phyloP scores from a whole-genome alignment of 768 basidiomycete species.

The Cystofilobasidium capitatum region DNA sequence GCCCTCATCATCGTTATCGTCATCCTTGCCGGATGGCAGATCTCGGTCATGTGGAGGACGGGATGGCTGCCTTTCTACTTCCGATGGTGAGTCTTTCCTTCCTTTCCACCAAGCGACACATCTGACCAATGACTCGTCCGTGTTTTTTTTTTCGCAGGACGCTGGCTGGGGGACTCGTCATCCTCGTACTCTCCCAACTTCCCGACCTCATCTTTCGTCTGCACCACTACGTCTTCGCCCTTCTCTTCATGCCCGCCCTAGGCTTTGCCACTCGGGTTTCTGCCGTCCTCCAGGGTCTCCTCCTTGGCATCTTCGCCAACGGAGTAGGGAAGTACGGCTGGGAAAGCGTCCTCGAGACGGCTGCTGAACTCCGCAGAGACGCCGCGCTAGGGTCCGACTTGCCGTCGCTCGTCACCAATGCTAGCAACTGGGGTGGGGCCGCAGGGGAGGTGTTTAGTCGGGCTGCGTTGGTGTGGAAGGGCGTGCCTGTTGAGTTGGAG shows the following conservation, averaged over 20 bases:
- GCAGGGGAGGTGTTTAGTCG: background rate
- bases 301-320: slow-evolving; percentile 72
- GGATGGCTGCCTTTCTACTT: slow-evolving; percentile 72
- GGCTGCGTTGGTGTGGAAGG: slow-evolving; percentile 48
- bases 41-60: slow-evolving; percentile 71
- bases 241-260: slow-evolving; percentile 64
- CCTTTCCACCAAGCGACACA: background rate
- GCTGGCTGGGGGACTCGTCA: slow-evolving; percentile 51
- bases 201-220: slow-evolving; percentile 61
- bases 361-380: slow-evolving; percentile 61
- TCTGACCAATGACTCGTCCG: background rate
- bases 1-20: slow-evolving; percentile 57
- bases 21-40: slow-evolving; percentile 59
- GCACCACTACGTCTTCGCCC: slow-evolving; percentile 73
- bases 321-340: slow-evolving; percentile 71
- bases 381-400: slow-evolving; percentile 59
- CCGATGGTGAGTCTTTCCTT: slow-evolving; percentile 52
- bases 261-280: slow-evolving; percentile 72
- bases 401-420: slow-evolving; percentile 63
- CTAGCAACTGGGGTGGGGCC: slow-evolving; percentile 43
- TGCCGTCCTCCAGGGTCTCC: slow-evolving; percentile 65
- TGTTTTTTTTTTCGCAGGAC: slow-evolving; percentile 27
- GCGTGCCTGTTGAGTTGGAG: slow-evolving; percentile 40
- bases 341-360: slow-evolving; percentile 67
- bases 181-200: slow-evolving; percentile 56